These are phyloP conservation scores for Picochlorum sp. DNA, from an alignment of 139 green algal genomes.

Conservation along the genomic window DNA sequence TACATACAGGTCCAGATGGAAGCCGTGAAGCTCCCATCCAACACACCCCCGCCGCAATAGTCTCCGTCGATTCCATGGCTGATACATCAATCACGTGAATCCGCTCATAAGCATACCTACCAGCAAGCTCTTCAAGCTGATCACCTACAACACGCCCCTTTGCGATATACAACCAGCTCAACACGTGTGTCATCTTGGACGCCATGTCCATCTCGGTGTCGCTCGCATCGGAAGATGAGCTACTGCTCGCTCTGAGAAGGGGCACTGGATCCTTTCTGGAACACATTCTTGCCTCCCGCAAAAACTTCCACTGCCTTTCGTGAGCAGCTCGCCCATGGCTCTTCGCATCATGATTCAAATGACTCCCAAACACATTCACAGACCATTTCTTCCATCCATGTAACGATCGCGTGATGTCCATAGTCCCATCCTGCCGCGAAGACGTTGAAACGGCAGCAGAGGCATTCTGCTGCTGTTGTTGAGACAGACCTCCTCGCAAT, in stretches of 20 bases:
- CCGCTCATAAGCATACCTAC: background rate
- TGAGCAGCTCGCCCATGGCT: background rate
- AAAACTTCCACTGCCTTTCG: background rate
- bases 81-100: conserved; percentile 12
- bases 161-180: conserved; percentile 2
- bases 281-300: background rate
- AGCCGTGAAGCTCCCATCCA: conserved; percentile 3
- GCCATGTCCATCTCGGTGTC: background rate
- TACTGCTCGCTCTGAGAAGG: too few species aligned
- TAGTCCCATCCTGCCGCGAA: too few species aligned
- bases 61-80: background rate
- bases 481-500: background rate
- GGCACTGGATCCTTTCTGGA: too few species aligned
- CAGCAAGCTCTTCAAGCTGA: background rate
- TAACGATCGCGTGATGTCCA: too few species aligned
- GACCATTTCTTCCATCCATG: too few species aligned
- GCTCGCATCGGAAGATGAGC: too few species aligned
- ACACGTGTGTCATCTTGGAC: background rate
- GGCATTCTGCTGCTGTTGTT: too few species aligned
- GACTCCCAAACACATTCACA: too few species aligned
- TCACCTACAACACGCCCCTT: background rate
- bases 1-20: conserved; percentile 1
- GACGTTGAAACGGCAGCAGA: too few species aligned
- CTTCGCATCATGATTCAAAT: background rate
- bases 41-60: background rate